Evolutionary conservation across 371 early-diverging fungal genomes (phyloP).

Genomic region (Nematocida homosporus): DNA sequence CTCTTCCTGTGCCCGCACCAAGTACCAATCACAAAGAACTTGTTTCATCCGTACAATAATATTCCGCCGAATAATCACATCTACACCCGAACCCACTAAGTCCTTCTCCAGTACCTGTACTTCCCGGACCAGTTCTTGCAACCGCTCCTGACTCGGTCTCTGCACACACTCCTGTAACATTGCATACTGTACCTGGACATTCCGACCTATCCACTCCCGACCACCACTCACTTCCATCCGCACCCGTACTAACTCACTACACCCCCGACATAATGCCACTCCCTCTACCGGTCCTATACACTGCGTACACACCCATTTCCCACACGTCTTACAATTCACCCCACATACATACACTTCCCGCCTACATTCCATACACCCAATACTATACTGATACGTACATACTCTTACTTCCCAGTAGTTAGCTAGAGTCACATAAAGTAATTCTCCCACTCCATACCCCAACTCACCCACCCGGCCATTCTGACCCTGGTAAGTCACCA

Average conservation of each 20-base stretch:
- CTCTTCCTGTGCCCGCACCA: slow-evolving; percentile 45
- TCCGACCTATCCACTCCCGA: too few species aligned
- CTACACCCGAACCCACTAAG: not conserved
- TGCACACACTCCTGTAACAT: slow-evolving; percentile 5
- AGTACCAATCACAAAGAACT: slow-evolving; percentile 42
- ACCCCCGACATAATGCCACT: slow-evolving; percentile 1
- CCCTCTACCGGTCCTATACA: not conserved
- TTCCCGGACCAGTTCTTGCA: not conserved
- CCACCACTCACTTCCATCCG: not conserved
- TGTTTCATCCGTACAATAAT: slow-evolving; percentile 15
- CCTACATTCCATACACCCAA: slow-evolving; percentile 12
- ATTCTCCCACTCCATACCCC: not conserved
- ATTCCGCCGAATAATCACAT: slow-evolving; percentile 9
- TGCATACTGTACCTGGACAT: not conserved
- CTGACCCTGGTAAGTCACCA: not conserved
- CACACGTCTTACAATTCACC: slow-evolving; percentile 47
- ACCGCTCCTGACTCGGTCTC: not conserved
- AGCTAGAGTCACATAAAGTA: not conserved
- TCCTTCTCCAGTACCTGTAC: not conserved
- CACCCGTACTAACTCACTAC: not conserved
- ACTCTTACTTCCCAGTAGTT: slow-evolving; percentile 31
- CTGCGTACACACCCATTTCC: slow-evolving; percentile 13
- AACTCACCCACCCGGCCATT: not conserved
- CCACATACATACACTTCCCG: slow-evolving; percentile 39
- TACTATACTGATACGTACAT: slow-evolving; percentile 4